phyloP scores from a whole-genome alignment of 148 eudicot species.

The Selenicereus undatus region DNA sequence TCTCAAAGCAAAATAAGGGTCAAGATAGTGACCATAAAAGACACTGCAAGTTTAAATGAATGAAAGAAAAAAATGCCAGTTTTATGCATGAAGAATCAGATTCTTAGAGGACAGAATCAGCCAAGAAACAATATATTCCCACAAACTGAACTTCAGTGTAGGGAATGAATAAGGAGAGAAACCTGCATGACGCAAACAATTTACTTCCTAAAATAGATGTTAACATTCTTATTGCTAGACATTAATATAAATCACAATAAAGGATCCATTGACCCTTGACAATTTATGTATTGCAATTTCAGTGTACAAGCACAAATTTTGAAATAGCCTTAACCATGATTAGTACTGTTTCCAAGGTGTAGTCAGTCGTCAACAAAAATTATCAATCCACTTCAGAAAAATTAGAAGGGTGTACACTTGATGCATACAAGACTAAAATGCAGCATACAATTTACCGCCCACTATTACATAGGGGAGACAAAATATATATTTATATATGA shows the following conservation, averaged over 20 bases:
- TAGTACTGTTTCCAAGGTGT: background rate
- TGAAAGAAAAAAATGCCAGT: background rate
- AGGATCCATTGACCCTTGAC: background rate
- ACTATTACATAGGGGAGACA: background rate
- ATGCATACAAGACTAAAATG: background rate
- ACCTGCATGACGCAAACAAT: background rate
- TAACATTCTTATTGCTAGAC: background rate
- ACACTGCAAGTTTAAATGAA: background rate
- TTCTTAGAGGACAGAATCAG: background rate
- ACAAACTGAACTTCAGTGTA: background rate
- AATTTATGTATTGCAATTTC: background rate
- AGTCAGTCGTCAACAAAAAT: background rate
- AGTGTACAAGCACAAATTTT: background rate
- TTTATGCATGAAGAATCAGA: background rate
- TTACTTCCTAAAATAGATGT: background rate
- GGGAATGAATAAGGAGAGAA: background rate
- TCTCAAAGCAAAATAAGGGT: background rate
- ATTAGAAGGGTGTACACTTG: background rate
- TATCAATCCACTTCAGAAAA: background rate
- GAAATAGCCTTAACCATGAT: background rate
- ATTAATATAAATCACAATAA: background rate
- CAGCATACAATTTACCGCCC: background rate
- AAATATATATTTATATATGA: background rate
- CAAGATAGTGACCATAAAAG: conserved; percentile 1
- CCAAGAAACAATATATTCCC: background rate